phyloP scores from a whole-genome alignment of 2,329 filamentous ascomycete genomes.

The Aspergillus sp. region DNA sequence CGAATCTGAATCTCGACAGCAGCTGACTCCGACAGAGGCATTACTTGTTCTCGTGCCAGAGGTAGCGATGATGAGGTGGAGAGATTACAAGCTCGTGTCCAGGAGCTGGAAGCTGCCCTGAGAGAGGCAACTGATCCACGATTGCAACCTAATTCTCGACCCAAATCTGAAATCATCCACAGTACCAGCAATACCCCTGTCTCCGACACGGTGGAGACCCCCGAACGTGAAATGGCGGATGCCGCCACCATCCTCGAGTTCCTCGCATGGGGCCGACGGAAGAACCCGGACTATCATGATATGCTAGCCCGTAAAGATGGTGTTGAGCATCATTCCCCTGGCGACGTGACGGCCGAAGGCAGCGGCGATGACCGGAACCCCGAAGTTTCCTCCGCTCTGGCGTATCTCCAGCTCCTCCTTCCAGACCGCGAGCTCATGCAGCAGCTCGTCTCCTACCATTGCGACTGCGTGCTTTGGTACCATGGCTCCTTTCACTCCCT shows the following conservation, averaged over 20 bases:
- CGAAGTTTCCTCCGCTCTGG: slow-evolving; percentile 7
- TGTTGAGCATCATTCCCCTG: slow-evolving; percentile 25
- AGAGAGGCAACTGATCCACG: slow-evolving; percentile 16
- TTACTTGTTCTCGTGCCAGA: slow-evolving; percentile 3
- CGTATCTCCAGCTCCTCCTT: slow-evolving; percentile 41
- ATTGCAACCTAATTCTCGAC: neutral
- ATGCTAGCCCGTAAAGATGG: slow-evolving; percentile 23
- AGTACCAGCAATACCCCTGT: neutral
- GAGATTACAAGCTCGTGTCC: slow-evolving; percentile 28
- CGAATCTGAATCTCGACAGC: neutral
- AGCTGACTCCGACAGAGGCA: slow-evolving; percentile 3
- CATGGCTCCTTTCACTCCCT: slow-evolving; percentile 44
- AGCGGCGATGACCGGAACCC: slow-evolving; percentile 12
- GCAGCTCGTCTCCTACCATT: slow-evolving; percentile 42
- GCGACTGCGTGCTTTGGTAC: slow-evolving; percentile 42
- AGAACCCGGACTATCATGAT: slow-evolving; percentile 39
- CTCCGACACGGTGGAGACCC: neutral
- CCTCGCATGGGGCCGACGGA: slow-evolving; percentile 52
- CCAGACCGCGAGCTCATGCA: slow-evolving; percentile 26
- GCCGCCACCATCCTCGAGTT: slow-evolving; percentile 53
- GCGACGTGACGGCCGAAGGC: slow-evolving; percentile 20
- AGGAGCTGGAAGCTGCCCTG: slow-evolving; percentile 29
- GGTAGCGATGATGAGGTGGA: slow-evolving; percentile 21
- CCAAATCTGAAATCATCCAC: neutral
- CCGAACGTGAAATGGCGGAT: slow-evolving; percentile 35